Evolutionary conservation across 2,329 filamentous ascomycete genomes (phyloP).

Genomic region (Hymenoscyphus fructigenus): DNA sequence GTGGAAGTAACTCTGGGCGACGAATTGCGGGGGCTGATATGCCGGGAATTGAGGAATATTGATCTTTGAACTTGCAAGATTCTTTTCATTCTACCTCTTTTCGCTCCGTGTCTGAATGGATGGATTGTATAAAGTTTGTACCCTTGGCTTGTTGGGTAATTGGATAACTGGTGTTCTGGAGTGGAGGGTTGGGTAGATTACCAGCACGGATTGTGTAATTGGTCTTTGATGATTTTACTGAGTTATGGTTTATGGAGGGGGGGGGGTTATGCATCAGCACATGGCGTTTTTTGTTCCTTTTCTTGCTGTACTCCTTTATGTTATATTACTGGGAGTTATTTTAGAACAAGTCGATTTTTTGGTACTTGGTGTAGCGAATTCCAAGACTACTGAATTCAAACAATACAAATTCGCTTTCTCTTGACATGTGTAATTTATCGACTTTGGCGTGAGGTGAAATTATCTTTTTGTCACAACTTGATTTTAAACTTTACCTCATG

Average conservation of each 20-base stretch:
- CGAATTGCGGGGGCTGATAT: conserved; percentile 19
- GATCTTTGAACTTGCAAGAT: not conserved
- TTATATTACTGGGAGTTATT: not conserved
- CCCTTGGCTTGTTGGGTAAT: not conserved
- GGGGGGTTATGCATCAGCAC: not conserved
- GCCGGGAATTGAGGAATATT: not conserved
- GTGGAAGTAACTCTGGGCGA: conserved; percentile 27
- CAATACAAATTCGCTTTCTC: not conserved
- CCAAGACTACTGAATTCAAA: not conserved
- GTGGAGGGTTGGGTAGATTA: not conserved
- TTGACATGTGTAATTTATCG: no score
- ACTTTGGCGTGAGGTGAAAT: no score
- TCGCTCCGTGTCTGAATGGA: not conserved
- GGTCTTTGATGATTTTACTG: not conserved
- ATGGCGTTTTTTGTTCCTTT: not conserved
- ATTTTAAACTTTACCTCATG: no score
- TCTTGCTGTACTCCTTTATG: not conserved
- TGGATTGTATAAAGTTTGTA: not conserved
- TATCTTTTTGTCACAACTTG: no score
- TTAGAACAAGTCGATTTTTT: not conserved
- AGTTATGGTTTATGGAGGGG: not conserved
- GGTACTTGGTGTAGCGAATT: not conserved
- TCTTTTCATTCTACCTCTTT: not conserved
- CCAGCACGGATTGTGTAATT: not conserved
- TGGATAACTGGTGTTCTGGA: not conserved